Conservation (phyloP, 2,329 filamentous ascomycete genomes). For the Metarhizium brunneum region DNA sequence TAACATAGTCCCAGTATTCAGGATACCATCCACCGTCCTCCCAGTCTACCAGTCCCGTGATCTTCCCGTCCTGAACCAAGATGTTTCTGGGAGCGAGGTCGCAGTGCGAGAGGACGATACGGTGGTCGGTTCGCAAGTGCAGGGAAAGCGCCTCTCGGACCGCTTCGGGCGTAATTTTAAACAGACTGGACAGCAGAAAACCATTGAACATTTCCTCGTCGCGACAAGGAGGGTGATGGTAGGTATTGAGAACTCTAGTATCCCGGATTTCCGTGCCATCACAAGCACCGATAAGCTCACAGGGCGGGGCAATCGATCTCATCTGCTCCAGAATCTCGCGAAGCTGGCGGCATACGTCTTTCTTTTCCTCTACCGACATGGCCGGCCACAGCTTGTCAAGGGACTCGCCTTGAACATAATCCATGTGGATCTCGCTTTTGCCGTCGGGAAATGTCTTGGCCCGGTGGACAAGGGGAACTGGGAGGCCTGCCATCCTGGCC, state of each 20-base stretch:
- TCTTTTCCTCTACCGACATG: constrained; percentile 14
- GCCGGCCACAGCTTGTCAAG: constrained; percentile 17
- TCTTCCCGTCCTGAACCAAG: constrained; percentile 25
- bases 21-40: constrained; percentile 38
- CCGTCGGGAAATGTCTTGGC: constrained; percentile 10
- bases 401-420: constrained; percentile 14
- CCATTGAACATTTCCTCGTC: constrained; percentile 17
- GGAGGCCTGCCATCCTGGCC: constrained; percentile 11
- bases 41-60: constrained; percentile 37
- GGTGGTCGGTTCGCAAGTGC: constrained; percentile 16
- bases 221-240: constrained; percentile 12
- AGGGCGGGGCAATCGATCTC: constrained; percentile 14
- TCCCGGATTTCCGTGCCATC: constrained; percentile 18
- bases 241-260: constrained; percentile 11
- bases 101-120: constrained; percentile 38
- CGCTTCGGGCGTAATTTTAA: constrained; percentile 7
- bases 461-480: constrained; percentile 13
- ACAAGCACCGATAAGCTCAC: constrained; percentile 15
- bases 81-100: constrained; percentile 39
- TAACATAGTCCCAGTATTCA: constrained; percentile 29
- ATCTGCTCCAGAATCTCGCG: constrained; percentile 15
- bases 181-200: constrained; percentile 12
- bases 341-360: constrained; percentile 15
- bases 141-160: constrained; percentile 14
- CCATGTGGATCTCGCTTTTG: constrained; percentile 14